A percentile compares a stretch with the other conserved stretches of the same genome.
Evolutionary conservation across 371 early-diverging fungal species (phyloP).

Genomic region (Choanephora cucurbitarum): DNA sequence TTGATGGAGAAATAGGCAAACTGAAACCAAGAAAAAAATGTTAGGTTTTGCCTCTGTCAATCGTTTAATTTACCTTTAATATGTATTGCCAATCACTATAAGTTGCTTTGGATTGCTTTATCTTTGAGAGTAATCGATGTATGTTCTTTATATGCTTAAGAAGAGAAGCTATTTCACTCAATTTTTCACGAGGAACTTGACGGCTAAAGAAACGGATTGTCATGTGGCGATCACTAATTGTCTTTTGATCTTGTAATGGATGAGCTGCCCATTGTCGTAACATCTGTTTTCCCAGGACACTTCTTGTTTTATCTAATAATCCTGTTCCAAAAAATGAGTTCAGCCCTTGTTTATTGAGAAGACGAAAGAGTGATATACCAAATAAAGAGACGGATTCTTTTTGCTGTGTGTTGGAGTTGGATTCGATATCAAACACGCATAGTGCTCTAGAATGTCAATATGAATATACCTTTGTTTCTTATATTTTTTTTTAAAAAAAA

Average conservation of each 20-base stretch:
- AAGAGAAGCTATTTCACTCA: conserved; percentile 36
- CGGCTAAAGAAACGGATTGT: conserved; percentile 54
- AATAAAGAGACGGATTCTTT: conserved; percentile 73
- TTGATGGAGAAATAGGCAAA: conserved; percentile 64
- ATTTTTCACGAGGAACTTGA: conserved; percentile 32
- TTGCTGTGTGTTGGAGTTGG: conserved; percentile 68
- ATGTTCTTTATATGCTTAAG: conserved; percentile 68
- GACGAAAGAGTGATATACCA: conserved; percentile 55
- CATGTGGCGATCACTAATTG: conserved; percentile 55
- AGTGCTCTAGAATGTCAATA: too few species aligned
- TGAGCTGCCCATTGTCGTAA: conserved; percentile 68
- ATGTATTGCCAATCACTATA: conserved; percentile 71
- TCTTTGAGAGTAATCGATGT: conserved; percentile 49
- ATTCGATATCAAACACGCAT: conserved; percentile 66
- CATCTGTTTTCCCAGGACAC: conserved; percentile 56
- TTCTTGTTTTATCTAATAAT: conserved; percentile 62
- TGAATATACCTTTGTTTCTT: too few species aligned
- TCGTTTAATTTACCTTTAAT: conserved; percentile 51
- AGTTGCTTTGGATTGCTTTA: conserved; percentile 52
- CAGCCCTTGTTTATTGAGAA: too few species aligned
- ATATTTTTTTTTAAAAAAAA: background rate
- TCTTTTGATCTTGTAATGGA: conserved; percentile 52
- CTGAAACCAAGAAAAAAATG: too few species aligned
- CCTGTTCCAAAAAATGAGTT: conserved; percentile 47
- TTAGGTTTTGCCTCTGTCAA: too few species aligned